Percentiles rank a stretch among this genome's conserved stretches.
Evolutionary conservation across 148 eudicot species (phyloP).

Genomic region (Nepenthes gracilis): DNA sequence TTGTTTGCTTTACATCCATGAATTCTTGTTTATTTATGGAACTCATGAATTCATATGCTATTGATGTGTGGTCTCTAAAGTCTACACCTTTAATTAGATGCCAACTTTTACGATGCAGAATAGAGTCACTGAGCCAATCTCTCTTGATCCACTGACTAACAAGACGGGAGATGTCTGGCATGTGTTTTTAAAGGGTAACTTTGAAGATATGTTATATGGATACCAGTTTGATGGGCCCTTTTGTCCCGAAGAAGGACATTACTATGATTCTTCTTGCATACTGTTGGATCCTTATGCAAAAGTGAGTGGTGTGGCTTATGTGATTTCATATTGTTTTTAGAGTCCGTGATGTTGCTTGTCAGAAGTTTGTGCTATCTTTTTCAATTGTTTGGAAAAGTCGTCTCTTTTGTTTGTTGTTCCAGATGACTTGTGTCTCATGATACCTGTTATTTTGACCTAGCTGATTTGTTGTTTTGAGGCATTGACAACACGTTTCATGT

Average conservation of each 20-base stretch:
- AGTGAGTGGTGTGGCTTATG: constrained; percentile 30
- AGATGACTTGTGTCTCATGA: background rate
- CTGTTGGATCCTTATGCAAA: constrained; percentile 90
- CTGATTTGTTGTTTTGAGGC: background rate
- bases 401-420: background rate
- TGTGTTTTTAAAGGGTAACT: constrained; percentile 68
- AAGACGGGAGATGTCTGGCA: constrained; percentile 97
- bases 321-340: constrained; percentile 1
- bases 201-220: constrained; percentile 63
- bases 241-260: constrained; percentile 71
- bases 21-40: background rate
- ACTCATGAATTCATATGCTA: background rate
- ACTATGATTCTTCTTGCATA: constrained; percentile 60
- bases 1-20: background rate
- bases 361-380: background rate
- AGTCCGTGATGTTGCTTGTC: background rate
- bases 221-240: constrained; percentile 74
- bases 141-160: constrained; percentile 63
- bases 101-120: constrained; percentile 35
- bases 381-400: constrained; percentile 1
- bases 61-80: background rate
- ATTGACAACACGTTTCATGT: constrained; percentile 9
- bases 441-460: background rate
- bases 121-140: constrained; percentile 61
- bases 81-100: background rate